Conservation (phyloP, 805 yeast genomes). For the Pichia rugopelliculosa region DNA sequence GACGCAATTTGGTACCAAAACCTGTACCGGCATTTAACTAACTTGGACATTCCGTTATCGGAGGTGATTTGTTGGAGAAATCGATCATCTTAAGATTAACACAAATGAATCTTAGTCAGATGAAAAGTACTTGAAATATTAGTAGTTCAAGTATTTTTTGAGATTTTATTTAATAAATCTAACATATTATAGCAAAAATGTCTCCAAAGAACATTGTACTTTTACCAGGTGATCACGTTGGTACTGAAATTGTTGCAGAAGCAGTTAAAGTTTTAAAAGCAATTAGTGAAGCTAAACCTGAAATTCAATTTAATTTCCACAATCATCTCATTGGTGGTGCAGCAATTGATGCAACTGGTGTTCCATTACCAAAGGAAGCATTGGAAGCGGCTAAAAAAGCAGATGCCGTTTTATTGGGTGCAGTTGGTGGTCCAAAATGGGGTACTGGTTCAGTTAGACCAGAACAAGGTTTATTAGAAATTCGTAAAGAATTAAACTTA, state of each 20-base stretch:
- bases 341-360: slow-evolving; percentile 95
- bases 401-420: slow-evolving; percentile 94
- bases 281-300: slow-evolving; percentile 51
- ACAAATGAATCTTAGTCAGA: too few relatives aligned
- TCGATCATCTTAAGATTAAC: too few relatives aligned
- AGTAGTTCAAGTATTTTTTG: too few relatives aligned
- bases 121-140: too few relatives aligned
- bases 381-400: slow-evolving; percentile 77
- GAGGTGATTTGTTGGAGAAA: too few relatives aligned
- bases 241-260: slow-evolving; percentile 81
- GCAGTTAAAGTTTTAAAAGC: slow-evolving; percentile 88
- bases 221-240: slow-evolving; percentile 96
- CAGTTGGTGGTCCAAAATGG: slow-evolving; percentile 99
- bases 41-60: too few relatives aligned
- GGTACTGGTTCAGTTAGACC: slow-evolving; percentile 96
- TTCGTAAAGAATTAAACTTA: slow-evolving; percentile 87
- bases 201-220: slow-evolving; percentile 65
- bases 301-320: slow-evolving; percentile 64
- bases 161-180: too few relatives aligned
- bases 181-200: slow-evolving; percentile 9
- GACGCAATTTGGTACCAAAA: too few relatives aligned
- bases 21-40: too few relatives aligned
- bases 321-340: slow-evolving; percentile 95
- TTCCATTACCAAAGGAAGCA: slow-evolving; percentile 79
- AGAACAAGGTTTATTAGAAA: slow-evolving; percentile 90